phyloP scores from a whole-genome alignment of 805 yeast species.

The Cyberlindnera saturnus region DNA sequence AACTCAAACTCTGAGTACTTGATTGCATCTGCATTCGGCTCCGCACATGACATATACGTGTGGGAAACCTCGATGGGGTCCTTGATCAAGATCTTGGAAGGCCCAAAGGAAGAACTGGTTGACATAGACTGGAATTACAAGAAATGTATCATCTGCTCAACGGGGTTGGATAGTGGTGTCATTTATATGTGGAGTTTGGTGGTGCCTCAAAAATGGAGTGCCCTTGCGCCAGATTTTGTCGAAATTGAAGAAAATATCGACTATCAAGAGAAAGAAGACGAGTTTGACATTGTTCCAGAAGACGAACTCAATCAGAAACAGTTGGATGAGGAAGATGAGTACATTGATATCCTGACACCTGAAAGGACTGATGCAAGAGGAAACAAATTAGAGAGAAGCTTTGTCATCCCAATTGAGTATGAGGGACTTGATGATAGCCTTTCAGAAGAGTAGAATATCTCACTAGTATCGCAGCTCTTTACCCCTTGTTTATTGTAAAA shows the following conservation, averaged over 20 bases:
- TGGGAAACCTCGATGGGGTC: slow-evolving; percentile 92
- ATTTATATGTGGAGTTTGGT: slow-evolving; percentile 77
- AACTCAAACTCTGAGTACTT: slow-evolving; percentile 74
- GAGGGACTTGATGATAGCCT: slow-evolving; percentile 4
- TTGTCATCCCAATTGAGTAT: slow-evolving; percentile 51
- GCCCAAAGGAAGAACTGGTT: slow-evolving; percentile 81
- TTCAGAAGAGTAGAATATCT: too few relatives aligned
- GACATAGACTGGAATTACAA: slow-evolving; percentile 84
- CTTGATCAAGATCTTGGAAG: slow-evolving; percentile 83
- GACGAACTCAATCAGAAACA: slow-evolving; percentile 57
- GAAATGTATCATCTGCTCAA: slow-evolving; percentile 69
- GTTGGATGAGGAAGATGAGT: slow-evolving; percentile 57
- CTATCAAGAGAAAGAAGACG: slow-evolving; percentile 85
- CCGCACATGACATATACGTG: slow-evolving; percentile 82
- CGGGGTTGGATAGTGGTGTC: slow-evolving; percentile 80
- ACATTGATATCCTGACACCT: slow-evolving; percentile 57
- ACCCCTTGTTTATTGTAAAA: too few relatives aligned
- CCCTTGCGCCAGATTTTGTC: slow-evolving; percentile 92
- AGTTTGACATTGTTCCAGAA: slow-evolving; percentile 75
- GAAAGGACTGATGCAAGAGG: slow-evolving; percentile 73
- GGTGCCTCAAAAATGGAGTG: slow-evolving; percentile 92
- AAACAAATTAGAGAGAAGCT: slow-evolving; percentile 47
- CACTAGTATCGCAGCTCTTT: too few relatives aligned
- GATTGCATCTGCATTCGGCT: slow-evolving; percentile 85
- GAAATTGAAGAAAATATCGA: slow-evolving; percentile 90